Percentiles rank a stretch among this genome's conserved stretches.
These are phyloP conservation scores for Malbranchea zuffiana DNA, from an alignment of 2,329 filamentous ascomycete species.

Conservation along the genomic window DNA sequence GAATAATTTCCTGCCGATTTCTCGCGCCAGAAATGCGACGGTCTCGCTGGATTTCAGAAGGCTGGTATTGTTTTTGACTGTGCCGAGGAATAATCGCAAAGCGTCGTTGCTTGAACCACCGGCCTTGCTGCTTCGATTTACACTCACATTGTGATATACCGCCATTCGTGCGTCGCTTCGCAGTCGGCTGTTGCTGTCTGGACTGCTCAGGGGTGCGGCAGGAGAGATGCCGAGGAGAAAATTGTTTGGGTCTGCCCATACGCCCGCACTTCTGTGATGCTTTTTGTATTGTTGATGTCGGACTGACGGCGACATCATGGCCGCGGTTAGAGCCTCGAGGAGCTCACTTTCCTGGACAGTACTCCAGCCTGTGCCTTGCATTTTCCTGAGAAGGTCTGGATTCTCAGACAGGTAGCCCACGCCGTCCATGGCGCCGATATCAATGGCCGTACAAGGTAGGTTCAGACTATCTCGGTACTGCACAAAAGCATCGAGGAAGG, in stretches of 20 bases:
- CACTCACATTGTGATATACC: background rate
- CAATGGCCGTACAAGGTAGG: constrained; percentile 3
- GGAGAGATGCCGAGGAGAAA: constrained; percentile 1
- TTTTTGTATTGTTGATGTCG: no score
- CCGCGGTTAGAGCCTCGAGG: constrained; percentile 11
- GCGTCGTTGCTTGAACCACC: background rate
- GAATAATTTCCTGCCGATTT: constrained; percentile 19
- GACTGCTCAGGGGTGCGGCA: background rate
- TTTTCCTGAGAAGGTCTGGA: constrained; percentile 8
- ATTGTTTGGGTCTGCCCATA: background rate
- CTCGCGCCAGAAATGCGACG: constrained; percentile 12
- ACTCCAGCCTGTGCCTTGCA: no score
- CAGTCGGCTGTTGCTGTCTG: background rate
- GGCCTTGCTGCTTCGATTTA: background rate
- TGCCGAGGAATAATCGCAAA: background rate
- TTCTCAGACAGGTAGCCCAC: constrained; percentile 4
- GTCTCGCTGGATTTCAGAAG: background rate
- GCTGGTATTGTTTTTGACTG: background rate
- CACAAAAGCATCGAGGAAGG: constrained; percentile 11
- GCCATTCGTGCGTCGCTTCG: background rate
- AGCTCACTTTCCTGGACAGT: constrained; percentile 11
- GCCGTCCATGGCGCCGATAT: constrained; percentile 5
- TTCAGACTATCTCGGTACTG: constrained; percentile 13
- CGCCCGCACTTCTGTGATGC: background rate
- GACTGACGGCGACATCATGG: no score